Evolutionary conservation across 108 stramenopile genomes (phyloP).

Genomic region (Cyclotella choctawhatcheeana): DNA sequence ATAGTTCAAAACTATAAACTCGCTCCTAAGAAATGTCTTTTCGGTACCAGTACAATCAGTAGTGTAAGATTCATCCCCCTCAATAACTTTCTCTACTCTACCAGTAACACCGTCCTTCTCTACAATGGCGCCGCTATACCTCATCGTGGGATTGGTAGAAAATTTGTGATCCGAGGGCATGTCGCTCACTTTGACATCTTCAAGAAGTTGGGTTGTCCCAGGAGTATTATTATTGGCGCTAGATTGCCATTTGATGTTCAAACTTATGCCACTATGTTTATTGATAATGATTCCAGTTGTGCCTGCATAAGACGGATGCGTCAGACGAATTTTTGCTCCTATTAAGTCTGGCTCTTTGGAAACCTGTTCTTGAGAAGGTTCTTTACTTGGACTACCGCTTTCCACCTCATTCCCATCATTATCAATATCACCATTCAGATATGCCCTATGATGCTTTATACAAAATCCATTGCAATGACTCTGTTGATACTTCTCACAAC

Average conservation of each 20-base stretch:
- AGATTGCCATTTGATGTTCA: background rate
- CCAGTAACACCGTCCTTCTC: background rate
- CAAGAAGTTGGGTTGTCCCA: no score
- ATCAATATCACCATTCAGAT: background rate
- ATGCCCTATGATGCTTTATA: background rate
- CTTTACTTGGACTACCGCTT: background rate
- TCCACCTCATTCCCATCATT: background rate
- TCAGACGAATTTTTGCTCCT: slow-evolving; percentile 17
- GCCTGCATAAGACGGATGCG: background rate
- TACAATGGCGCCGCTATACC: slow-evolving; percentile 33
- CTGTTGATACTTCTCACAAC: background rate
- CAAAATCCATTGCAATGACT: background rate
- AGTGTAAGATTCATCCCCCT: slow-evolving; percentile 36
- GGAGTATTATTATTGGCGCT: background rate
- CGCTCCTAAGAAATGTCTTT: slow-evolving; percentile 9
- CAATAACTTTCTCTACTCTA: slow-evolving; percentile 14
- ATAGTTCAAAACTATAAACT: slow-evolving; percentile 33
- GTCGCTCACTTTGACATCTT: no score
- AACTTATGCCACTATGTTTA: background rate
- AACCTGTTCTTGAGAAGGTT: background rate
- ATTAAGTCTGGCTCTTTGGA: background rate
- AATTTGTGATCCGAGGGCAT: no score
- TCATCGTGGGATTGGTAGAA: background rate
- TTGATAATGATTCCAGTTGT: slow-evolving; percentile 11
- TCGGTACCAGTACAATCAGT: slow-evolving; percentile 19